These are phyloP conservation scores for Myriangium duriaei DNA, from an alignment of 2,329 filamentous ascomycete genomes.

Conservation along the genomic window DNA sequence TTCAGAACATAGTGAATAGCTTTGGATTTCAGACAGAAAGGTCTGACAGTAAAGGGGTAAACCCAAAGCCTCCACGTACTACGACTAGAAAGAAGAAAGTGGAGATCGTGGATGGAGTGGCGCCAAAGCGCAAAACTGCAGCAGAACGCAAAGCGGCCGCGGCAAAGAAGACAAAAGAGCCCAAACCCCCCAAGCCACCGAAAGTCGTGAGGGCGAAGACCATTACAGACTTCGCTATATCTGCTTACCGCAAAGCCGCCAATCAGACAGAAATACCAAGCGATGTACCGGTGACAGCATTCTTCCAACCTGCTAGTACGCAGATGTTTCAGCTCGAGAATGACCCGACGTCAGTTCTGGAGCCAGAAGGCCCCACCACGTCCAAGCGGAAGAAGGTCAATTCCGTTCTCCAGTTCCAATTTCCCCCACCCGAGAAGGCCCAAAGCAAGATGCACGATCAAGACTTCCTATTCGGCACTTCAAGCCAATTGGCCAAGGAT, in stretches of 20 bases:
- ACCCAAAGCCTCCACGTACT: not conserved
- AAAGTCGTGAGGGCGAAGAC: constrained; percentile 47
- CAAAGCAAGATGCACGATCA: constrained; percentile 53
- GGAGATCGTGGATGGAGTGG: not conserved
- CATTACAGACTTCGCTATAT: constrained; percentile 65
- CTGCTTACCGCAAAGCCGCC: constrained; percentile 44
- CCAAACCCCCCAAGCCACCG: constrained; percentile 24
- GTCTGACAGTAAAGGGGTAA: not conserved
- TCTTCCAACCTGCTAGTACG: constrained; percentile 22
- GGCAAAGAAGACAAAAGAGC: constrained; percentile 6
- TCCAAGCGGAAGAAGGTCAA: constrained; percentile 18
- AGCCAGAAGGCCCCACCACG: constrained; percentile 22
- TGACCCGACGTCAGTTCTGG: not conserved
- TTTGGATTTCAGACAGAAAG: constrained; percentile 1
- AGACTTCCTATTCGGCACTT: constrained; percentile 74
- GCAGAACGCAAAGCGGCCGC: not conserved
- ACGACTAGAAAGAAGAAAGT: constrained; percentile 3
- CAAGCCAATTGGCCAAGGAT: constrained; percentile 65
- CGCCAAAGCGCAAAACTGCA: constrained; percentile 5
- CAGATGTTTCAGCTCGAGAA: constrained; percentile 5
- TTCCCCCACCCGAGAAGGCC: constrained; percentile 29
- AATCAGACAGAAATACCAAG: constrained; percentile 15
- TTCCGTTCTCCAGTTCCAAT: constrained; percentile 10
- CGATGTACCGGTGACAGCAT: constrained; percentile 30
- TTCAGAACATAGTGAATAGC: not conserved